Conservation (phyloP, 306 rosid species). For the Cucurbita argyrosperma region DNA sequence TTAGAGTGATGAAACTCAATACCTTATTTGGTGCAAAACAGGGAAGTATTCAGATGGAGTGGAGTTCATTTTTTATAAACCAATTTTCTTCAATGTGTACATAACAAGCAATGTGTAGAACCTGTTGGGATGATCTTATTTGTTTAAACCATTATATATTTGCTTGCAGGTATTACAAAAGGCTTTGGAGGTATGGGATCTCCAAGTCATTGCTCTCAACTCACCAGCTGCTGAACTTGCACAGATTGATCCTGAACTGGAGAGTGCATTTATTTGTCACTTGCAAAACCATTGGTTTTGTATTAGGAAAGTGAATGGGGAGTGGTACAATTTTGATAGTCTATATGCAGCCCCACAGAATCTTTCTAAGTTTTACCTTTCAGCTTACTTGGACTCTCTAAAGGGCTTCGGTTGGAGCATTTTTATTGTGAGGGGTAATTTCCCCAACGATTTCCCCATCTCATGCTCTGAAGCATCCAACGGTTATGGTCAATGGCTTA, state of each 20-base stretch:
- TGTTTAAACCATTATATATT: background rate
- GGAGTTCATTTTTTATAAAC: background rate
- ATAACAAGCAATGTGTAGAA: background rate
- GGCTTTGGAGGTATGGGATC: conserved; percentile 97
- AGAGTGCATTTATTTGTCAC: conserved; percentile 89
- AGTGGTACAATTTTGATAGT: conserved; percentile 96
- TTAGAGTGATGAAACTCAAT: background rate
- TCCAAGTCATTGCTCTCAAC: conserved; percentile 92
- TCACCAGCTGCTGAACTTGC: conserved; percentile 97
- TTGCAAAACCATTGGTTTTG: conserved; percentile 97
- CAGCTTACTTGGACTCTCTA: conserved; percentile 83
- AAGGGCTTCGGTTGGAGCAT: conserved; percentile 98
- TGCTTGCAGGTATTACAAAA: conserved; percentile 74
- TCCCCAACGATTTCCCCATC: conserved; percentile 83
- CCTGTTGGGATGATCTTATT: background rate
- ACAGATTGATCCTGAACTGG: conserved; percentile 89
- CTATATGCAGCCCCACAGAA: conserved; percentile 88
- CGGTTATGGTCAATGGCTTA: conserved; percentile 92
- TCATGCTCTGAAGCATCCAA: conserved; percentile 76
- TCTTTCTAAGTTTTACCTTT: conserved; percentile 92
- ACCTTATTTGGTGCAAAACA: background rate
- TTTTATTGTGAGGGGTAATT: conserved; percentile 85
- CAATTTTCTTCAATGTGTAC: background rate
- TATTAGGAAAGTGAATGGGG: conserved; percentile 79
- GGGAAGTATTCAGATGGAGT: background rate